phyloP scores from a whole-genome alignment of 345 rosid genomes.

The Melaleuca alternifolia region DNA sequence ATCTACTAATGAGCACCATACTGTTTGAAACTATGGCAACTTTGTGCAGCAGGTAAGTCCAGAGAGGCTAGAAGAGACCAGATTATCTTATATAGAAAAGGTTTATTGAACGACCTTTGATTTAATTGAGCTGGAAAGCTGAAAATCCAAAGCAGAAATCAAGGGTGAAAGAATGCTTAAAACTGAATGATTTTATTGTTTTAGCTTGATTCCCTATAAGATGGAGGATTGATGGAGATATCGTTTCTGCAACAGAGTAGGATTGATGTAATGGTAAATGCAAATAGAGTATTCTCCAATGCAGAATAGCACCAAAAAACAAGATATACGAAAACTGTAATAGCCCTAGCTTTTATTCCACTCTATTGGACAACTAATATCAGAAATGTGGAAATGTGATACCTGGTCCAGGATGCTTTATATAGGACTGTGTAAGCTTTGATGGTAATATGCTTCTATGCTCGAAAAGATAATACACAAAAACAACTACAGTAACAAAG shows the following conservation, averaged over 20 bases:
- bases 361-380: neutral
- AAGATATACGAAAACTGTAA: neutral
- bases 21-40: neutral
- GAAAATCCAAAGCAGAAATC: neutral
- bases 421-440: neutral
- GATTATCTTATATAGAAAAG: neutral
- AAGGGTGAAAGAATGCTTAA: neutral
- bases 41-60: neutral
- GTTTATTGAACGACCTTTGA: neutral
- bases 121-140: neutral
- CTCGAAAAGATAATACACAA: neutral
- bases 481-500: neutral
- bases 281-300: neutral
- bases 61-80: neutral
- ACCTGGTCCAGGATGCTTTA: neutral
- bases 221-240: neutral
- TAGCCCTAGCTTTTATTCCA: neutral
- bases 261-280: neutral
- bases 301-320: neutral
- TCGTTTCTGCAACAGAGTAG: neutral
- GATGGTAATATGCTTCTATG: neutral
- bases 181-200: neutral
- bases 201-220: neutral
- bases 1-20: neutral
- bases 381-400: neutral